Evolutionary conservation across 352 stramenopile species (phyloP), one percentile per base, ranked within the genome.

Genomic region (Phytophthora citricola): DNA sequence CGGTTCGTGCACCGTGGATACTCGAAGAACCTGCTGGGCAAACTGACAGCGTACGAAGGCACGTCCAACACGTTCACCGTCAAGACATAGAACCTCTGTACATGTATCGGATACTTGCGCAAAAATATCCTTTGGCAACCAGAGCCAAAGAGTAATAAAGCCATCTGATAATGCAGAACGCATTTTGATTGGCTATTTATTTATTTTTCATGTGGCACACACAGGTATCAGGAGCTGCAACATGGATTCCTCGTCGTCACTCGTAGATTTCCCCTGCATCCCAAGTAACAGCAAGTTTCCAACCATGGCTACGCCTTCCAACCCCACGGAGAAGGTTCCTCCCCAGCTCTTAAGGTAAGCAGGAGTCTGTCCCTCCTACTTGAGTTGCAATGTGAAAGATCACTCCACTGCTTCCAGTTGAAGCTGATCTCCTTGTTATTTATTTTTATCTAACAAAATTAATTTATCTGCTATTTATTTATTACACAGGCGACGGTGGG

Each of bases 321-420:
- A 91, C 78, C 83, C 80, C 11, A 89, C 78, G 11, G 83, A 91
- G 67, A 85, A 85, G 52, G 75, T 91, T 50, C 74, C 76, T 34
- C 80, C 82, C 66, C 80, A 15, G 71, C 74, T 48, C 79, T 86
- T 12, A 54, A 65, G 24, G 63, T 71, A 55, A 10, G 29, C 31
- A 36, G 24, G 24, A 4, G 34, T 36, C 10, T 6, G 10, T 6
- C 7, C 24, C 10, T 14, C 14, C 31, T 34, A 49, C 32, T 5
- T 31, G 34, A 40, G 17, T 24, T 48, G 14, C 27, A 20, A 34
- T 10, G 29, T 10, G 7, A 9, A 34, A 34, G 9, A 34, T 34
- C 29, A 11, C 14, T 49, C 15, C 14, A 17, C 24, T 39, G 14
- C 45, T 10, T 31, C 5, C 17, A 56, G 17, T 56, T 45, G 48